Evolutionary conservation across 768 basidiomycete genomes (phyloP).

Genomic region (Boletus sp.): DNA sequence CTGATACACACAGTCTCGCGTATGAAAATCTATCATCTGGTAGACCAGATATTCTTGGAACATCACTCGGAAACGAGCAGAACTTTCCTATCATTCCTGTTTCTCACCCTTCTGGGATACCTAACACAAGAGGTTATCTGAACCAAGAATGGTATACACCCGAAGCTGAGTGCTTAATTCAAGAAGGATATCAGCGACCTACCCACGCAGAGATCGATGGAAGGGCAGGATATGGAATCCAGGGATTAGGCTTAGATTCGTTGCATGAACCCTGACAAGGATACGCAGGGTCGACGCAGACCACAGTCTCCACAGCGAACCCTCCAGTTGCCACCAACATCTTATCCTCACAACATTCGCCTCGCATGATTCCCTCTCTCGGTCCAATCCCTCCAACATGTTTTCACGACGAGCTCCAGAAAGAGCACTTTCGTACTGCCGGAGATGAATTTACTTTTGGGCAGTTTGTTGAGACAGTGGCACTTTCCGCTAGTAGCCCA

Average conservation of each 20-base stretch:
- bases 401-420: conserved; percentile 4
- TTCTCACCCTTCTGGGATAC: conserved; percentile 8
- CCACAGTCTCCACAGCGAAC: conserved; percentile 1
- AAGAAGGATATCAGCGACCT: conserved; percentile 2
- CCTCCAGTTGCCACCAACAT: not conserved
- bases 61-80: not conserved
- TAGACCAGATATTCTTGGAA: not conserved
- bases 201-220: conserved; percentile 3
- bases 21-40: conserved; percentile 4
- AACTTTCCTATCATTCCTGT: not conserved
- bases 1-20: not conserved
- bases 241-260: conserved; percentile 14
- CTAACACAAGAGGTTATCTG: not conserved
- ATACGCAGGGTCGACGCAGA: not conserved
- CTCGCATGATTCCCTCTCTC: not conserved
- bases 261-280: not conserved
- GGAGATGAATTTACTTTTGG: not conserved
- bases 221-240: conserved; percentile 9
- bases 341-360: conserved; percentile 3
- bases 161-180: not conserved
- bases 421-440: not conserved
- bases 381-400: not conserved
- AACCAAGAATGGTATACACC: conserved; percentile 3
- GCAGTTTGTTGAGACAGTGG: not conserved
- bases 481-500: not conserved